Conservation (phyloP, 768 basidiomycete species). For the Boletus sp. region DNA sequence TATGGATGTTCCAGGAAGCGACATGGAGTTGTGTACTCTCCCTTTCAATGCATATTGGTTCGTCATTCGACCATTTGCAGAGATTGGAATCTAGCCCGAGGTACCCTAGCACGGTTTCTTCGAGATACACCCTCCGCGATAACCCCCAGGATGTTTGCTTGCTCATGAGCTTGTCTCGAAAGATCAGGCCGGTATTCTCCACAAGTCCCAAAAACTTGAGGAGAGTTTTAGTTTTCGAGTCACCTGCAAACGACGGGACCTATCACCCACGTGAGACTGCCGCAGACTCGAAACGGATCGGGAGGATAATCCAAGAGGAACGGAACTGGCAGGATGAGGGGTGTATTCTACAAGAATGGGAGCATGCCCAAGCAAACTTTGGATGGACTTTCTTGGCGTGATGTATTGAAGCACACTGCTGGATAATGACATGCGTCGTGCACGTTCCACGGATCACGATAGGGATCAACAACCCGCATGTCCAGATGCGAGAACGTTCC, state of each 20-base stretch:
- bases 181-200: too few relatives aligned
- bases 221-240: neutral
- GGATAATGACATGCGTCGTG: neutral
- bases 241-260: neutral
- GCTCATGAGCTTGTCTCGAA: too few relatives aligned
- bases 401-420: neutral
- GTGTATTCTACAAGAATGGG: neutral
- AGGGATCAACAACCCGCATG: too few relatives aligned
- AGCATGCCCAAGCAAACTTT: neutral
- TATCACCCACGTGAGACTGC: neutral
- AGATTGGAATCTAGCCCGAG: neutral
- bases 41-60: neutral
- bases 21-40: neutral
- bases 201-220: neutral
- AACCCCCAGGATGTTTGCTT: neutral
- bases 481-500: too few relatives aligned
- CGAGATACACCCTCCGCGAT: neutral
- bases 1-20: neutral
- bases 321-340: neutral
- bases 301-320: neutral
- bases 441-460: too few relatives aligned
- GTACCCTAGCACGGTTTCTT: neutral
- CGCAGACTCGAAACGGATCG: neutral
- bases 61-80: neutral
- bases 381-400: neutral